These are phyloP conservation scores for Fraxinus xanthoxyloides DNA, from an alignment of 305 asterid genomes.

Conservation along the genomic window DNA sequence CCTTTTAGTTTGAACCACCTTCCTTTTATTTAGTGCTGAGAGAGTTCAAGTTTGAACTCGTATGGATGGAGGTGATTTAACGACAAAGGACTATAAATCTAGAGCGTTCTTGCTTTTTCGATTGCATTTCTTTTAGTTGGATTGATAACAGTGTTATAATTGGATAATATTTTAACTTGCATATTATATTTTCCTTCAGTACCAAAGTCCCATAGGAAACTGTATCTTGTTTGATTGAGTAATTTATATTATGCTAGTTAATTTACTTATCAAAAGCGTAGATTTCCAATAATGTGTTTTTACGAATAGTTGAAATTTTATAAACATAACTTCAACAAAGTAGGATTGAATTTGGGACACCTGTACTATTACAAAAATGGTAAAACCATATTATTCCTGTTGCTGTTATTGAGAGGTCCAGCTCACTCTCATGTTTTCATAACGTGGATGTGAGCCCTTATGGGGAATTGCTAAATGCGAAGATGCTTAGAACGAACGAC, in stretches of 20 bases:
- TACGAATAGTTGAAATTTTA: background rate
- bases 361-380: background rate
- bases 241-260: background rate
- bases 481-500: background rate
- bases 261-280: background rate
- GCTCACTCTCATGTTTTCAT: background rate
- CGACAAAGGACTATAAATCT: background rate
- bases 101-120: background rate
- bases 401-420: background rate
- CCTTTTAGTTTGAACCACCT: background rate
- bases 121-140: background rate
- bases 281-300: background rate
- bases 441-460: background rate
- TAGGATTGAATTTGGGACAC: background rate
- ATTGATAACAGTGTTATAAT: background rate
- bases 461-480: background rate
- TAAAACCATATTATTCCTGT: background rate
- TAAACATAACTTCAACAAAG: background rate
- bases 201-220: background rate
- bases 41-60: background rate
- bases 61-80: background rate
- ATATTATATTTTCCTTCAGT: background rate
- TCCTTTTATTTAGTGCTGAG: background rate
- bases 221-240: background rate
- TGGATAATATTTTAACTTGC: background rate